A percentile compares a stretch with the other conserved stretches of the same genome.
Evolutionary conservation across 106 monocot species (phyloP).

Genomic region (Acorus gramineus): DNA sequence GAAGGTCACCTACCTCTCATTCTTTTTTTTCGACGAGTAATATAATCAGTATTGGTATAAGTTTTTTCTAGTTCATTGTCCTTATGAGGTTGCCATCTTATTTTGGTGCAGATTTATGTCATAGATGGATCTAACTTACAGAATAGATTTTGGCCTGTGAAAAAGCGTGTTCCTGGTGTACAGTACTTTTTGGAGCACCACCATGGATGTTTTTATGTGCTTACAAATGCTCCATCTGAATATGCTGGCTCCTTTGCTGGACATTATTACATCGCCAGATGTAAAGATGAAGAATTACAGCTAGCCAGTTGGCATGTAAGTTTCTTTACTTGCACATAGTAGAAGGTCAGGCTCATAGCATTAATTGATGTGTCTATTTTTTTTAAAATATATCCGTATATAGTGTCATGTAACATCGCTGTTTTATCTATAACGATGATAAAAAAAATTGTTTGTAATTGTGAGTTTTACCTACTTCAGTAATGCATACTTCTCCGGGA

Average conservation of each 20-base stretch:
- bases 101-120: conserved; percentile 68
- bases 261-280: conserved; percentile 70
- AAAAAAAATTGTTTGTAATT: too few species aligned
- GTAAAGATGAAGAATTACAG: conserved; percentile 44
- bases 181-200: conserved; percentile 98
- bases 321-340: not conserved
- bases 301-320: conserved; percentile 59
- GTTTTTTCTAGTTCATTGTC: not conserved
- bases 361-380: too few species aligned
- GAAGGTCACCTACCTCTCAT: conserved; percentile 58
- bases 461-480: too few species aligned
- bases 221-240: conserved; percentile 66
- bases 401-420: too few species aligned
- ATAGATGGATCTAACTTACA: conserved; percentile 47
- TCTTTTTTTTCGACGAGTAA: not conserved
- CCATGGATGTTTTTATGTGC: conserved; percentile 80
- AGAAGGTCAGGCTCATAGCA: too few species aligned
- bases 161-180: conserved; percentile 57
- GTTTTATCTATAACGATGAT: too few species aligned
- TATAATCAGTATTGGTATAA: too few species aligned
- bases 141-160: conserved; percentile 41
- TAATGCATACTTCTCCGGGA: too few species aligned
- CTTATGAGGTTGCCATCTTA: conserved; percentile 4
- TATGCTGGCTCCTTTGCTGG: conserved; percentile 12
- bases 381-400: too few species aligned